Evolutionary conservation across 345 rosid genomes (phyloP), one percentile per base, ranked within the genome.

Genomic region (Lagerstroemia speciosa): DNA sequence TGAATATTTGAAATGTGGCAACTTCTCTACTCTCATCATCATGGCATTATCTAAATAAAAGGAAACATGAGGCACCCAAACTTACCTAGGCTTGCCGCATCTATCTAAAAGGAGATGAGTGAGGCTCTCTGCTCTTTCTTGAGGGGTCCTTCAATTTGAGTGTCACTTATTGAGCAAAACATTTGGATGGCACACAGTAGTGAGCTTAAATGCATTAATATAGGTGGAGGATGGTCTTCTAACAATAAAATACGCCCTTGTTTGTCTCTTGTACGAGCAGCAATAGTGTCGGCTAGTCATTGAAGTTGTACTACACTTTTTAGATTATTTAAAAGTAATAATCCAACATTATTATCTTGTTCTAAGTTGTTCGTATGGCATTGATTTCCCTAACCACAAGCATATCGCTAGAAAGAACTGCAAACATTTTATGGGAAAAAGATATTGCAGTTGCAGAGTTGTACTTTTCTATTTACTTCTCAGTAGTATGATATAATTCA

Each of bases 81-180:
- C 57, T 52, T 20, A 52, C 26, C 3, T 6, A 5, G 24, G 57
- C 57, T 11, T 52, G 5, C 27, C 22, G 24, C 8, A 55, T n/a
- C 34, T 57, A 53, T 7, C 43, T 7, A 7, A 38, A 38, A 38
- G 43, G 65, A 53, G 71, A 53, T 24, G 71, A 76, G 72, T n/a
- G n/a, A n/a, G n/a, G n/a, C n/a, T n/a, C n/a, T n/a, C n/a, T n/a
- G 80, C 10, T 52, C 16, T 20, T 52, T n/a, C 19, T 45, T 15
- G 15, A 45, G n/a, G 19, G 19, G 50, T 3, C 15, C 19, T 15
- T 3, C 17, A 45, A 11, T 45, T 11, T 11, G n/a, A 15, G 9
- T 52, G 57, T 52, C 27, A 70, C 40, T 20, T 77, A 80, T 81
- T n/a, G n/a, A 81, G 85, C 85, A 79, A 72, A 83, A 85, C 83